These are phyloP conservation scores for Aspergillus panamensis DNA, from an alignment of 495 filamentous ascomycete genomes.

Conservation along the genomic window DNA sequence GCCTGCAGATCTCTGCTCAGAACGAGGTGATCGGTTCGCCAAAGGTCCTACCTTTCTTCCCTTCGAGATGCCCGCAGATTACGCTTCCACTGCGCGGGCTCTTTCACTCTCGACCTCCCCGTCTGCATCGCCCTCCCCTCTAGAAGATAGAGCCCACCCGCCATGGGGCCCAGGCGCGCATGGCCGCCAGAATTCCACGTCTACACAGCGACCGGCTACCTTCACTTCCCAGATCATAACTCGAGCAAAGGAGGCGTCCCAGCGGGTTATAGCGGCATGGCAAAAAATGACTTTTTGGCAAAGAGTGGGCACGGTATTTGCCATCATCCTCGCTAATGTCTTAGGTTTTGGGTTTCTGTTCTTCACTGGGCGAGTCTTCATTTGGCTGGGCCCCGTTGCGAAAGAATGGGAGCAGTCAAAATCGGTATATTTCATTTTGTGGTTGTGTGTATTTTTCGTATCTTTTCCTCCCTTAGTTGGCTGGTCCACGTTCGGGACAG, in stretches of 20 bases:
- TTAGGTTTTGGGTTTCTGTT: conserved; percentile 64
- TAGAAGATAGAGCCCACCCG: conserved; percentile 37
- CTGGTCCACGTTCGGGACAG: conserved; percentile 80
- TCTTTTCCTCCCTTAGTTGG: conserved; percentile 91
- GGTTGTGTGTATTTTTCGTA: conserved; percentile 68
- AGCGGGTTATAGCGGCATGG: conserved; percentile 39
- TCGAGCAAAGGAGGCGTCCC: conserved; percentile 31
- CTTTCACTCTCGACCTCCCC: conserved; percentile 59
- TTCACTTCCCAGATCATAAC: conserved; percentile 46
- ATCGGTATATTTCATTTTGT: conserved; percentile 76
- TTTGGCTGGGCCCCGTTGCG: conserved; percentile 64
- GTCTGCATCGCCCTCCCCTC: conserved; percentile 34
- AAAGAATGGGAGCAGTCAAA: conserved; percentile 64
- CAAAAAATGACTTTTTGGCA: conserved; percentile 58
- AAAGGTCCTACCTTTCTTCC: not conserved
- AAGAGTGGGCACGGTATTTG: conserved; percentile 52
- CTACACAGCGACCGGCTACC: conserved; percentile 25
- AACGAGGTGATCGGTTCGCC: conserved; percentile 3
- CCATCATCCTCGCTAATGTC: conserved; percentile 45
- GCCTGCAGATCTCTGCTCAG: conserved; percentile 14
- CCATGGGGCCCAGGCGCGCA: conserved; percentile 37
- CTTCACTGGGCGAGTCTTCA: conserved; percentile 75
- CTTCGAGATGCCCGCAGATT: conserved; percentile 52
- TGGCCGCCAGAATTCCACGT: conserved; percentile 33
- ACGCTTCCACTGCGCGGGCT: conserved; percentile 60